Conservation (phyloP, 2,329 filamentous ascomycete species). For the Zarea fungicola region DNA sequence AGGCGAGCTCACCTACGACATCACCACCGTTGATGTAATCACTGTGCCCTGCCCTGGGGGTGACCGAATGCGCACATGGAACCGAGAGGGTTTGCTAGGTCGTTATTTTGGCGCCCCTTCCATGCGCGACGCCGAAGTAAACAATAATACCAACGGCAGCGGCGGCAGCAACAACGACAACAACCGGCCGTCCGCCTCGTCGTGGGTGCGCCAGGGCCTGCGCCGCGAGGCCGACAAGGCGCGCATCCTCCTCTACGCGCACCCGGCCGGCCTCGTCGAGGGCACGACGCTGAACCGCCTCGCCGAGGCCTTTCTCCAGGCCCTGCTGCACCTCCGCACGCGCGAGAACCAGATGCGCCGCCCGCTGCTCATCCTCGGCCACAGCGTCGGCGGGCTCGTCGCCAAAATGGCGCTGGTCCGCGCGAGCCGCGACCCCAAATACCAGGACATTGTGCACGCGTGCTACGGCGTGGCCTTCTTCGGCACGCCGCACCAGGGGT, state of each 20-base stretch:
- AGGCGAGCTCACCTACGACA: slow-evolving; percentile 38
- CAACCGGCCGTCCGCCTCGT: slow-evolving; percentile 28
- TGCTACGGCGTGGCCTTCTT: slow-evolving; percentile 59
- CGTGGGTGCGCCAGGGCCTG: slow-evolving; percentile 50
- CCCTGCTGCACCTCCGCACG: slow-evolving; percentile 32
- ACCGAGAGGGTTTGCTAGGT: slow-evolving; percentile 42
- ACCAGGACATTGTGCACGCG: slow-evolving; percentile 44
- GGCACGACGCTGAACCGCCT: slow-evolving; percentile 39
- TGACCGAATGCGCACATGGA: slow-evolving; percentile 49
- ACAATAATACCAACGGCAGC: no score
- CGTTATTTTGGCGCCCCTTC: slow-evolving; percentile 40
- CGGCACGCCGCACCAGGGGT: slow-evolving; percentile 57
- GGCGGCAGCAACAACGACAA: slow-evolving; percentile 13
- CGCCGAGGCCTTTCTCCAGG: slow-evolving; percentile 42
- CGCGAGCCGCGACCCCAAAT: slow-evolving; percentile 33
- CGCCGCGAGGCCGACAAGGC: slow-evolving; percentile 42
- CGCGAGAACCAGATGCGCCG: slow-evolving; percentile 32
- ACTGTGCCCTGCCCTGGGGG: slow-evolving; percentile 50
- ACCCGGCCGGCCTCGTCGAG: slow-evolving; percentile 38
- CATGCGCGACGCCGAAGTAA: slow-evolving; percentile 33
- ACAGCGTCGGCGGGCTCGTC: slow-evolving; percentile 57
- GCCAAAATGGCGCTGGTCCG: slow-evolving; percentile 52
- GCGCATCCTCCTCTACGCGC: slow-evolving; percentile 47
- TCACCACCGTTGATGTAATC: slow-evolving; percentile 50
- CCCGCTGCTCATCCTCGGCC: slow-evolving; percentile 55